phyloP scores from a whole-genome alignment of 257 asterid species.

The Solanum verrucosum region DNA sequence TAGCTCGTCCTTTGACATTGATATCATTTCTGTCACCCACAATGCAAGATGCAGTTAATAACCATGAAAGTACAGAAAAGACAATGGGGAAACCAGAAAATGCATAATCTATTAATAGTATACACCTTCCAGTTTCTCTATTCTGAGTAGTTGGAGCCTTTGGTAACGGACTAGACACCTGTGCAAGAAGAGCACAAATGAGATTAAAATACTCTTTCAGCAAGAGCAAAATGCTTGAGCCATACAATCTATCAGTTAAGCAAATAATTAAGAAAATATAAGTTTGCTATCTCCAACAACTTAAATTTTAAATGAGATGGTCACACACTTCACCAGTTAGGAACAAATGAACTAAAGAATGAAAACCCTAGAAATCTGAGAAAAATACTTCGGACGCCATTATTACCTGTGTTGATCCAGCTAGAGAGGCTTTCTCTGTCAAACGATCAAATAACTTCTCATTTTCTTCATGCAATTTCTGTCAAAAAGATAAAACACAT shows the following conservation, averaged over 20 bases:
- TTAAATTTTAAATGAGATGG: not conserved
- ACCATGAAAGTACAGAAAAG: not conserved
- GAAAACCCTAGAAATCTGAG: not conserved
- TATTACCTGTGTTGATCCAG: constrained; percentile 81
- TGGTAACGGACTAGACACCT: constrained; percentile 70
- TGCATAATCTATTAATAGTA: constrained; percentile 1
- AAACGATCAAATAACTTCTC: constrained; percentile 90
- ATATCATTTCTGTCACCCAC: constrained; percentile 45
- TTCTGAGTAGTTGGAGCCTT: constrained; percentile 40
- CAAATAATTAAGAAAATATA: not conserved
- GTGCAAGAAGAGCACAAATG: constrained; percentile 14
- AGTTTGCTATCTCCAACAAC: not conserved
- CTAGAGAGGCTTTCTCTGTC: constrained; percentile 75
- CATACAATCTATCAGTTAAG: not conserved
- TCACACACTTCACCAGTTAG: not conserved
- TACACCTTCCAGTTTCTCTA: constrained; percentile 63
- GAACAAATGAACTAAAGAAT: not conserved
- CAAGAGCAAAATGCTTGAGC: not conserved
- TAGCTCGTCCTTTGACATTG: constrained; percentile 42
- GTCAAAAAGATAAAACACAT: constrained; percentile 11
- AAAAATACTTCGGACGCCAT: not conserved
- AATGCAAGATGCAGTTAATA: constrained; percentile 3
- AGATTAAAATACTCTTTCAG: not conserved
- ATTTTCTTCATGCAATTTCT: constrained; percentile 97
- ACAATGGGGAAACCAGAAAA: not conserved